These are phyloP conservation scores for Primulina huaijiensis DNA, from an alignment of 257 asterid genomes.

Conservation along the genomic window DNA sequence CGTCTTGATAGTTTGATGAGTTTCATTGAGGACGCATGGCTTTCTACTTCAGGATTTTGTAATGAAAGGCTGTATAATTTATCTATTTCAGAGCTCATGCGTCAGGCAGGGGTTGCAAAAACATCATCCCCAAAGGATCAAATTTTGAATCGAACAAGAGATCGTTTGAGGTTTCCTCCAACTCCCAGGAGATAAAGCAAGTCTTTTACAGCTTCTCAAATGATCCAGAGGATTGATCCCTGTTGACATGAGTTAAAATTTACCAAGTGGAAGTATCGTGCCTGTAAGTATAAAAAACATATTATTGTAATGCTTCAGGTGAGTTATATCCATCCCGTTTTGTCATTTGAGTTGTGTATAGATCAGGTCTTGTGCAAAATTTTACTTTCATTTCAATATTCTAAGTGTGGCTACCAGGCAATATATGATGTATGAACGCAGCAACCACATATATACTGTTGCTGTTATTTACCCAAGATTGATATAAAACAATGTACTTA, in stretches of 20 bases:
- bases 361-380: constrained; percentile 22
- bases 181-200: constrained; percentile 60
- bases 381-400: not conserved
- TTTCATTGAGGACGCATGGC: constrained; percentile 6
- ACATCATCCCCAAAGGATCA: constrained; percentile 82
- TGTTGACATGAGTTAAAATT: not conserved
- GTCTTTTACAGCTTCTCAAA: constrained; percentile 12
- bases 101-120: constrained; percentile 70
- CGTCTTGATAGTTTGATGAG: not conserved
- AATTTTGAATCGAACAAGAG: constrained; percentile 48
- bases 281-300: constrained; percentile 16
- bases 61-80: constrained; percentile 14
- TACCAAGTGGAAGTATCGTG: constrained; percentile 10
- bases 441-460: not conserved
- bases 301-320: constrained; percentile 18
- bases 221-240: constrained; percentile 13
- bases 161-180: constrained; percentile 54
- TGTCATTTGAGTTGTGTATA: constrained; percentile 32
- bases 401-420: not conserved
- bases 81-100: constrained; percentile 68
- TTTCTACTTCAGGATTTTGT: constrained; percentile 14
- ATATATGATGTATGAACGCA: not conserved
- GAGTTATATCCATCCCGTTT: constrained; percentile 12
- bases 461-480: constrained; percentile 19
- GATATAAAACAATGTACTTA: constrained; percentile 18